These are phyloP conservation scores for Puccinia coronata DNA, from an alignment of 1,284 basidiomycete species.

Conservation along the genomic window DNA sequence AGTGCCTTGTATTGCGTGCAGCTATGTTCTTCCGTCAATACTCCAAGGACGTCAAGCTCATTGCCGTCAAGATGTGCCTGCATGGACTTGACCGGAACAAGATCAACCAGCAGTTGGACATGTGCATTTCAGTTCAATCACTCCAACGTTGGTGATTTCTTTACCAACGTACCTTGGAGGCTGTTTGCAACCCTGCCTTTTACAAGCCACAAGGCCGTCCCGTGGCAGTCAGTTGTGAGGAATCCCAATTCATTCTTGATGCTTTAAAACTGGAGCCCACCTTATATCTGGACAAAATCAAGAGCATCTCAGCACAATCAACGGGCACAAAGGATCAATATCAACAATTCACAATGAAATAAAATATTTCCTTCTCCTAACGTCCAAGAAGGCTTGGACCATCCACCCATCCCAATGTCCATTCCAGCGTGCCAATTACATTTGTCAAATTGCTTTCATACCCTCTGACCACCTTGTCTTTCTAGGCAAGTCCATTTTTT, in stretches of 20 bases:
- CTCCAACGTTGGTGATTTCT: not conserved
- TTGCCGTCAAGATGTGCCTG: not conserved
- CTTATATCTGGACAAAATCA: not conserved
- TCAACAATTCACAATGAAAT: not conserved
- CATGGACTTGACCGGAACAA: no score
- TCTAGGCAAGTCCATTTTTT: not conserved
- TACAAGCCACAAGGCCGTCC: not conserved
- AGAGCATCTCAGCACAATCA: no score
- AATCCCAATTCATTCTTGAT: not conserved
- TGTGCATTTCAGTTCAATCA: not conserved
- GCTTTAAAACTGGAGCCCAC: not conserved
- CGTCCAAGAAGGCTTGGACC: not conserved
- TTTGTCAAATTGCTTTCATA: not conserved
- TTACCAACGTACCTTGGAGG: not conserved
- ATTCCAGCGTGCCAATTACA: not conserved
- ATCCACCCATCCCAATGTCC: not conserved
- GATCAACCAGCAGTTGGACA: not conserved
- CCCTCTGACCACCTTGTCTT: not conserved
- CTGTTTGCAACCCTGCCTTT: not conserved
- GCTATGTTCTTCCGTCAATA: not conserved
- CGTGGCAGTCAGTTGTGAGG: not conserved
- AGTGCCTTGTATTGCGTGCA: no score
- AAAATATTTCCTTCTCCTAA: not conserved
- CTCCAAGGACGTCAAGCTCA: not conserved
- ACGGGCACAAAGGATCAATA: no score